A percentile compares a stretch with the other conserved stretches of the same genome.
phyloP scores from a whole-genome alignment of 768 basidiomycete species.

The Dacryopinax spathularia region DNA sequence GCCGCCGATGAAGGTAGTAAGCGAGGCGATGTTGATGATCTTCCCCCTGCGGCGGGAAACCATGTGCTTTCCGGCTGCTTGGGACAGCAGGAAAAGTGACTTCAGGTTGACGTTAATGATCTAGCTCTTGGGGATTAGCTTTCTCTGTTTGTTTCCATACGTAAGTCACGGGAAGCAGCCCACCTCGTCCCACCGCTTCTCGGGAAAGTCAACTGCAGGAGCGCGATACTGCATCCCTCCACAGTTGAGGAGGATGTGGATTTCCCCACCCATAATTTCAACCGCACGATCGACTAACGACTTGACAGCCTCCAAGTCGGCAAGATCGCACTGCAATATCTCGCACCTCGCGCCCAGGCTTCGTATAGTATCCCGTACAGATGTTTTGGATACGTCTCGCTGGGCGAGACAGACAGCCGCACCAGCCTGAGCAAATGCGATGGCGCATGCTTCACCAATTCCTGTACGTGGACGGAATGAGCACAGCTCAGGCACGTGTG shows the following conservation, averaged over 20 bases:
- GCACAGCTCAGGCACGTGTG: background rate
- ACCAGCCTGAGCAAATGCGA: constrained; percentile 44
- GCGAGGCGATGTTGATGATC: constrained; percentile 54
- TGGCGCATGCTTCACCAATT: constrained; percentile 41
- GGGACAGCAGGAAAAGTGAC: constrained; percentile 68
- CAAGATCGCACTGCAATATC: constrained; percentile 44
- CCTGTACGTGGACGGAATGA: no score
- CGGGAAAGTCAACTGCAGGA: constrained; percentile 48
- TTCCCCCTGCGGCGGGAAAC: constrained; percentile 45
- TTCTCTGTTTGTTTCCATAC: no score
- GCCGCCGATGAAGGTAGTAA: constrained; percentile 46
- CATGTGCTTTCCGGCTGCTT: constrained; percentile 81
- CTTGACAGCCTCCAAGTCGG: constrained; percentile 36
- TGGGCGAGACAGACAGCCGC: constrained; percentile 37
- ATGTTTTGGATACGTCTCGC: constrained; percentile 29
- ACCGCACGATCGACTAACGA: constrained; percentile 37
- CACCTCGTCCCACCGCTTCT: constrained; percentile 59
- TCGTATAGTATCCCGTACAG: constrained; percentile 24
- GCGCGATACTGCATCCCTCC: constrained; percentile 47
- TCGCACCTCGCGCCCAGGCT: constrained; percentile 17
- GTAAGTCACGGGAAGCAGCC: constrained; percentile 17
- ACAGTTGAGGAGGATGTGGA: constrained; percentile 58
- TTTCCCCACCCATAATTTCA: constrained; percentile 34
- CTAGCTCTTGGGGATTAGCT: no score
- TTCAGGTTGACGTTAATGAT: constrained; percentile 81